Evolutionary conservation across 805 yeast genomes (phyloP), one percentile per base, ranked within the genome.

Genomic region (Lipomyces sp.): DNA sequence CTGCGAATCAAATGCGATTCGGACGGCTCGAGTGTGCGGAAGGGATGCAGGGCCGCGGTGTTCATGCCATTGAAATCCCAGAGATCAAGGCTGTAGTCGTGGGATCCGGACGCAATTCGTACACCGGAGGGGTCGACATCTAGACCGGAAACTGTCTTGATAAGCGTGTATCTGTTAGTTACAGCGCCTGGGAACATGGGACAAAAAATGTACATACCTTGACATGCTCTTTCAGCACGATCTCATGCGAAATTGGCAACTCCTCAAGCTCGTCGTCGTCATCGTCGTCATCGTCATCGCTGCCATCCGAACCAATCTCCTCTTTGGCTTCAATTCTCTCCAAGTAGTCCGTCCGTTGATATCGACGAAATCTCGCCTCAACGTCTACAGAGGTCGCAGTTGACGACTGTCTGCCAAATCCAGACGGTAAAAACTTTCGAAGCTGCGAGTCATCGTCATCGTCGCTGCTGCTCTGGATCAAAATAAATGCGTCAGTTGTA

Each of bases 191-290:
- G 4, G 24, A 14, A 28, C 28, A 13, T 14, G n/a, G 16, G n/a
- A 18, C n/a, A 22, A 28, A 36, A 1, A 60, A 45, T 1, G 62
- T 55, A n/a, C 69, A 43, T 4, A 46, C 53, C 47, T 60, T 64
- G 24, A 29, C 43, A 19, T 61, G 65, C 10, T 48, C 54, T 7
- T 48, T 35, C 11, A 70, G 43, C 10, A 50, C 23, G 32, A 68
- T 46, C 22, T 65, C 59, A 45, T 73, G 75, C 0, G 73, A 58
- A 2, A 67, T 59, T 6, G 77, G 77, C n/a, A 70, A 43, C 4
- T 59, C 57, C 3, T 58, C 63, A 2, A 61, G 58, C 19, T 64
- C 71, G 26, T 64, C 71, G 6, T 58, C 63, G 8, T 56, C 65
- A 31, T 59, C 65, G 28, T 50, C 59, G 19, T 44, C 59, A n/a